Evolutionary conservation across 108 stramenopile genomes (phyloP).

Genomic region (Skeletonema tropicum): DNA sequence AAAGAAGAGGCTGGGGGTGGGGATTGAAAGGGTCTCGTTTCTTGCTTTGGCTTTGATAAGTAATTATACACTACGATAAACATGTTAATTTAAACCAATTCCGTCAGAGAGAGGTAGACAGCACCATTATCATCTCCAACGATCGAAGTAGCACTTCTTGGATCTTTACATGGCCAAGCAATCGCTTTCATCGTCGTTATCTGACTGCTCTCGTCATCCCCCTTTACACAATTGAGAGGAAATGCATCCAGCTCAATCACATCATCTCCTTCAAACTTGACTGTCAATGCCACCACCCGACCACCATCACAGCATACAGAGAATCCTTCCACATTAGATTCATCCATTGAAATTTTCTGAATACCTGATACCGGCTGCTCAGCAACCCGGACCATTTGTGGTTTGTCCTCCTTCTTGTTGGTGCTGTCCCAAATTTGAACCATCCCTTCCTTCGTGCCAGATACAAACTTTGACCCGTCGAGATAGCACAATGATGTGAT

Average conservation of each 20-base stretch:
- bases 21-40: too few relatives aligned
- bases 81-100: not conserved
- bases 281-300: not conserved
- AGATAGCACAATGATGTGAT: not conserved
- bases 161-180: not conserved
- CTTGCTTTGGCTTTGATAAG: too few relatives aligned
- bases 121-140: not conserved
- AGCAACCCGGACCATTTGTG: not conserved
- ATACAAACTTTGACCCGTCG: not conserved
- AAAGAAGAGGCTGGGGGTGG: too few relatives aligned
- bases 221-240: not conserved
- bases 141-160: not conserved
- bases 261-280: not conserved
- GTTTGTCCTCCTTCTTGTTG: not conserved
- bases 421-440: not conserved
- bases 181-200: not conserved
- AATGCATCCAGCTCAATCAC: not conserved
- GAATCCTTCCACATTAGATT: not conserved
- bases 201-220: not conserved
- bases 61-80: too few relatives aligned
- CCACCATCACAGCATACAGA: not conserved
- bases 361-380: not conserved
- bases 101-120: not conserved
- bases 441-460: not conserved
- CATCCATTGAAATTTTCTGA: not conserved